Conservation (phyloP, 768 basidiomycete genomes). For the Hortiboletus flavorubellus region DNA sequence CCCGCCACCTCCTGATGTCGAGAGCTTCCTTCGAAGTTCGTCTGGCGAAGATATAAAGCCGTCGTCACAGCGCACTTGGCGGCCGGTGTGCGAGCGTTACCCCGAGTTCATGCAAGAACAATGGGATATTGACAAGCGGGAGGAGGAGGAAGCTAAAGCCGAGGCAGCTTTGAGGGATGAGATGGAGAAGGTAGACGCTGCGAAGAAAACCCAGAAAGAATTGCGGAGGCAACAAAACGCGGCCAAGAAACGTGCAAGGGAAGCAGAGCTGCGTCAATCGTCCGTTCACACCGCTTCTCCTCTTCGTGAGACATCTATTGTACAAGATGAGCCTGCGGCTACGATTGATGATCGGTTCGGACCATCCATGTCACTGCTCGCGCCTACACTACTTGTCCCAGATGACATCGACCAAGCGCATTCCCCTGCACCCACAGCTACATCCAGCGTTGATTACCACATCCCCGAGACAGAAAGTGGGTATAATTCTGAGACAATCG, state of each 20-base stretch:
- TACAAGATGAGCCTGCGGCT: slow-evolving; percentile 25
- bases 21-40: slow-evolving; percentile 47
- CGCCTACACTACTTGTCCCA: slow-evolving; percentile 20
- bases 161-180: slow-evolving; percentile 42
- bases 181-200: slow-evolving; percentile 40
- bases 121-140: slow-evolving; percentile 67
- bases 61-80: slow-evolving; percentile 51
- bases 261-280: slow-evolving; percentile 25
- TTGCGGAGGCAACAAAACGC: slow-evolving; percentile 51
- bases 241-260: slow-evolving; percentile 49
- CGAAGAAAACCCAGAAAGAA: slow-evolving; percentile 41
- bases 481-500: slow-evolving; percentile 50
- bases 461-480: slow-evolving; percentile 48
- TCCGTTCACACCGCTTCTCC: slow-evolving; percentile 23
- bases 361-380: slow-evolving; percentile 24
- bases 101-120: slow-evolving; percentile 82
- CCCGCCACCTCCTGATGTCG: slow-evolving; percentile 77
- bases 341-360: slow-evolving; percentile 28
- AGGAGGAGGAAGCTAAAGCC: slow-evolving; percentile 64
- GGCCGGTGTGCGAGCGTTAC: slow-evolving; percentile 83
- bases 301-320: slow-evolving; percentile 29
- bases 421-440: slow-evolving; percentile 51
- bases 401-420: slow-evolving; percentile 35
- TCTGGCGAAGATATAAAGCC: slow-evolving; percentile 32
- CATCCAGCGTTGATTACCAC: slow-evolving; percentile 45